These are phyloP conservation scores for Orobanche coerulescens DNA, from an alignment of 257 asterid species.

Conservation along the genomic window DNA sequence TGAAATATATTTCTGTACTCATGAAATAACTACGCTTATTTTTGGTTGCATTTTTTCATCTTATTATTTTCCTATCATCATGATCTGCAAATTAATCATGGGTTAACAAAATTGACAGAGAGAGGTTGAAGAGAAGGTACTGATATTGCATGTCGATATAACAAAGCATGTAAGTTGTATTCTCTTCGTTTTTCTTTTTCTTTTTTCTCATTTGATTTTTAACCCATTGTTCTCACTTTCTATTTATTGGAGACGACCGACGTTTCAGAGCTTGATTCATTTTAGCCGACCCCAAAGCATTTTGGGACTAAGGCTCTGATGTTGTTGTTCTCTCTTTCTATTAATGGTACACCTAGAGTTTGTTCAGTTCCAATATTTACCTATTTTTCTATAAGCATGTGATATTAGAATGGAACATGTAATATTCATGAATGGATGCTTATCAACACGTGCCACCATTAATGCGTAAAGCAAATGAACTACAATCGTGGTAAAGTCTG, in stretches of 20 bases:
- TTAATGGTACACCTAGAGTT: neutral
- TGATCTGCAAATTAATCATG: constrained; percentile 12
- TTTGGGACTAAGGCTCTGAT: no score
- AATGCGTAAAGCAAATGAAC: neutral
- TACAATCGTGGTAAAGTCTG: neutral
- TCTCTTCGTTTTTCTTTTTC: neutral
- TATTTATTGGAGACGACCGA: no score
- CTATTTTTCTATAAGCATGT: constrained; percentile 3
- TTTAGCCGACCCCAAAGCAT: no score
- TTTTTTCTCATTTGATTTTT: neutral
- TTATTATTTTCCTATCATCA: constrained; percentile 6
- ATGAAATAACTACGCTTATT: constrained; percentile 15
- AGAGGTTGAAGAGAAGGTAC: constrained; percentile 68
- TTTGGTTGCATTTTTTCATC: constrained; percentile 1
- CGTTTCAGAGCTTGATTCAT: no score
- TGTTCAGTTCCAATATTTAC: neutral
- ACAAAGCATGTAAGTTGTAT: constrained; percentile 52
- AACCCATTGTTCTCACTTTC: no score
- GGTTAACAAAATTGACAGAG: constrained; percentile 37
- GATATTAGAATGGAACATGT: constrained; percentile 13
- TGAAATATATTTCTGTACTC: neutral
- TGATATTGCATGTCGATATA: constrained; percentile 64
- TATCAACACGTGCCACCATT: neutral
- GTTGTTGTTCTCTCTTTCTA: neutral
- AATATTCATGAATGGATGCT: neutral